These are phyloP conservation scores for Leishmania tarentolae DNA, from an alignment of 208 protist species.

Conservation along the genomic window DNA sequence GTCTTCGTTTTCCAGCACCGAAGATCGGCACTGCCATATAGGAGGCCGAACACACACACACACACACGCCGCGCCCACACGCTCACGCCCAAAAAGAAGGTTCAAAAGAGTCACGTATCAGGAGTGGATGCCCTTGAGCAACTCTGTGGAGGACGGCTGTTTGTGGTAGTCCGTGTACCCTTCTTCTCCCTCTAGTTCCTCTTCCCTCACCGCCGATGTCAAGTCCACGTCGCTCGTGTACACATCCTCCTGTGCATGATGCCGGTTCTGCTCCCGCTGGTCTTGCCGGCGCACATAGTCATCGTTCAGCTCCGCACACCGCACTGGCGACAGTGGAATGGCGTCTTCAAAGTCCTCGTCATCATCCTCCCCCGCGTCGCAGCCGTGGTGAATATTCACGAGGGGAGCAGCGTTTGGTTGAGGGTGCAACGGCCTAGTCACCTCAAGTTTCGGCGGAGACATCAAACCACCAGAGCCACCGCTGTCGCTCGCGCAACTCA, in stretches of 20 bases:
- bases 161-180: conserved; percentile 58
- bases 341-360: conserved; percentile 87
- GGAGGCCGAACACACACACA: background rate
- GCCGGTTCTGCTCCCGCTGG: background rate
- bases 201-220: conserved; percentile 34
- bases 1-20: background rate
- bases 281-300: conserved; percentile 38
- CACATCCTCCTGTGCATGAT: conserved; percentile 29
- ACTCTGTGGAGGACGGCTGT: conserved; percentile 15
- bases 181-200: conserved; percentile 50
- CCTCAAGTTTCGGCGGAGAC: conserved; percentile 32
- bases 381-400: conserved; percentile 8
- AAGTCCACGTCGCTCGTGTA: conserved; percentile 48
- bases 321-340: conserved; percentile 67
- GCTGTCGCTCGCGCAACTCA: background rate
- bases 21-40: background rate
- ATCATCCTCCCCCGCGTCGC: conserved; percentile 30
- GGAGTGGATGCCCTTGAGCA: conserved; percentile 10
- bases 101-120: background rate
- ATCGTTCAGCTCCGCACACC: conserved; percentile 64
- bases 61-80: no score
- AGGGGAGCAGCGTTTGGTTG: conserved; percentile 7
- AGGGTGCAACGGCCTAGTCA: conserved; percentile 32
- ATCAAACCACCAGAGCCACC: background rate
- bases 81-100: conserved; percentile 4